A percentile compares a stretch with the other conserved stretches of the same genome.
phyloP scores from a whole-genome alignment of 208 protist genomes.

The Angomonas deanei region DNA sequence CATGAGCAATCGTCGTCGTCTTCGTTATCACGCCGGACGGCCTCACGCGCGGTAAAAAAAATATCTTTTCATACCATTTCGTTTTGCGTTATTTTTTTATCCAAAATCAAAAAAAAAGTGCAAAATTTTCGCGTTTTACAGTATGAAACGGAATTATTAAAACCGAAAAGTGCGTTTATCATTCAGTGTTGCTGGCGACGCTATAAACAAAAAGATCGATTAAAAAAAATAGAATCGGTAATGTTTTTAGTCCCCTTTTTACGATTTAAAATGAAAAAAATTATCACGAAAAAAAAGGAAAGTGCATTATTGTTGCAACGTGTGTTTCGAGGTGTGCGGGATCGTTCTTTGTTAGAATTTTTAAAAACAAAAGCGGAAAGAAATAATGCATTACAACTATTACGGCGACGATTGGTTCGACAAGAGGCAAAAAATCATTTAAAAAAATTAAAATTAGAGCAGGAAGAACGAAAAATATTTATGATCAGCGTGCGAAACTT shows the following conservation, averaged over 20 bases:
- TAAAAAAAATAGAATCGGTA: conserved; percentile 5
- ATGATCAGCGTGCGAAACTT: background rate
- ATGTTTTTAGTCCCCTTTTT: background rate
- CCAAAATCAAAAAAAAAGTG: background rate
- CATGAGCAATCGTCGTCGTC: background rate
- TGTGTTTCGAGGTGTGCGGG: background rate
- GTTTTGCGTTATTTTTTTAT: background rate
- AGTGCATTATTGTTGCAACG: background rate
- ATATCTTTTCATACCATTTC: background rate
- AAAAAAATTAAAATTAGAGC: background rate
- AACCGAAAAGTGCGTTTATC: background rate
- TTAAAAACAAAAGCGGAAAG: background rate
- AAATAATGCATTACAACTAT: background rate
- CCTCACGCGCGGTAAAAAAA: background rate
- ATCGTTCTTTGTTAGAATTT: background rate
- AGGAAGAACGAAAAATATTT: background rate
- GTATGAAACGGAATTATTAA: background rate
- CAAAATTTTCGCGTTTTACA: background rate
- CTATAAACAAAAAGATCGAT: background rate
- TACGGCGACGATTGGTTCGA: background rate
- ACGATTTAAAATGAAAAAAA: conserved; percentile 6
- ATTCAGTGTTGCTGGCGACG: background rate
- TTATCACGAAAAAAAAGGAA: background rate
- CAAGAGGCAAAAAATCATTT: background rate
- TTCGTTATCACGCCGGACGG: background rate